Percentiles rank a stretch among this genome's conserved stretches.
Evolutionary conservation across 2,329 filamentous ascomycete species (phyloP).

Genomic region (Colletotrichum chrysophilum): DNA sequence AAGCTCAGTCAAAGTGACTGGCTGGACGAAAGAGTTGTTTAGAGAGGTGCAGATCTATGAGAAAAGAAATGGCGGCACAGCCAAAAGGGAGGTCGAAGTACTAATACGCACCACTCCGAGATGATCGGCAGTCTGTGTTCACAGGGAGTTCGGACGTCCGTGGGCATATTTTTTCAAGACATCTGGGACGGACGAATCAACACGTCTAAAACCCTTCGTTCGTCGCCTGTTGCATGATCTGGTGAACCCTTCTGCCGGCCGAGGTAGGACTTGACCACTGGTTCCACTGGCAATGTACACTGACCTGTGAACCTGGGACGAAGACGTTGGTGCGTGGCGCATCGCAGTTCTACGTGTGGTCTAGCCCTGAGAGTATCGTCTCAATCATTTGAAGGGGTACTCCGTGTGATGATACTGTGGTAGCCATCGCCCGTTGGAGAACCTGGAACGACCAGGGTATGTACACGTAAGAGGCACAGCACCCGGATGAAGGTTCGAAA

Average conservation of each 20-base stretch:
- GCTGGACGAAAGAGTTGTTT: neutral
- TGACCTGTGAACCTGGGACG: neutral
- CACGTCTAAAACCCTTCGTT: neutral
- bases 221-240: neutral
- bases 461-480: constrained; percentile 1
- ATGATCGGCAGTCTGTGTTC: neutral
- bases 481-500: neutral
- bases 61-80: neutral
- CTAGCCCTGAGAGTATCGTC: neutral
- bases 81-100: neutral
- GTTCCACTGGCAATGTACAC: neutral
- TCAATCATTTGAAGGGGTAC: neutral
- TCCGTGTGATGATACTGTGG: neutral
- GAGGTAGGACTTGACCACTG: neutral
- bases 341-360: neutral
- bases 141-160: neutral
- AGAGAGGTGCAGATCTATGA: neutral
- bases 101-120: neutral
- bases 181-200: neutral
- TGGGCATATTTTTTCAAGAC: neutral
- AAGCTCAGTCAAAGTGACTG: neutral
- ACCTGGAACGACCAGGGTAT: neutral
- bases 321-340: neutral
- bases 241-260: neutral
- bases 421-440: neutral